These are phyloP conservation scores for barrel medic (Medicago truncatula) DNA, from an alignment of 306 rosid species.

Conservation along the genomic window DNA sequence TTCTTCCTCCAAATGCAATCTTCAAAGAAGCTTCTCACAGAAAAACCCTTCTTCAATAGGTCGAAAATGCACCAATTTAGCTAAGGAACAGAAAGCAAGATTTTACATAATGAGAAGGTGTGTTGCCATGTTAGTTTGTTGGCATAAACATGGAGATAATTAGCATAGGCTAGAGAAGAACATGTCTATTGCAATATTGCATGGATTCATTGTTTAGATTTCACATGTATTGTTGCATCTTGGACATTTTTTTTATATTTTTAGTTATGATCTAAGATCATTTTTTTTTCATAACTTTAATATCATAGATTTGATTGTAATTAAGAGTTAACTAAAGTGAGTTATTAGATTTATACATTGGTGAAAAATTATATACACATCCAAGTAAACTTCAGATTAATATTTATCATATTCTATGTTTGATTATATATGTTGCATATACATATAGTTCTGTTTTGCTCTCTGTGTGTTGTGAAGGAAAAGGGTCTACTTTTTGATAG, in stretches of 20 bases:
- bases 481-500: neutral
- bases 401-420: neutral
- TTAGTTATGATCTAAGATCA: conserved; percentile 40
- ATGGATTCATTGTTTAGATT: conserved; percentile 38
- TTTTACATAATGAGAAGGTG: conserved; percentile 94
- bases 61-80: conserved; percentile 76
- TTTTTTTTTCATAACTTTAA: neutral
- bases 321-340: conserved; percentile 45
- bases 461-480: neutral
- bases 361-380: conserved; percentile 34
- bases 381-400: conserved; percentile 18
- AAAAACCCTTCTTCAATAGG: conserved; percentile 74
- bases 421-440: neutral
- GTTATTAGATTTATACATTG: conserved; percentile 46
- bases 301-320: conserved; percentile 50
- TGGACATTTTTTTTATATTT: conserved; percentile 30
- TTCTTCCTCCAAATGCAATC: conserved; percentile 62
- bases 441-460: neutral
- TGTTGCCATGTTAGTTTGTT: conserved; percentile 95
- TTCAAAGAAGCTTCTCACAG: conserved; percentile 72
- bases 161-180: conserved; percentile 6
- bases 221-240: conserved; percentile 41
- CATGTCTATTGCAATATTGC: neutral
- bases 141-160: conserved; percentile 93
- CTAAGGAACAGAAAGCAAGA: conserved; percentile 95